Base-by-base conservation (phyloP, 2,329 filamentous ascomycete genomes). In the Waltergamsia citrina region DNA sequence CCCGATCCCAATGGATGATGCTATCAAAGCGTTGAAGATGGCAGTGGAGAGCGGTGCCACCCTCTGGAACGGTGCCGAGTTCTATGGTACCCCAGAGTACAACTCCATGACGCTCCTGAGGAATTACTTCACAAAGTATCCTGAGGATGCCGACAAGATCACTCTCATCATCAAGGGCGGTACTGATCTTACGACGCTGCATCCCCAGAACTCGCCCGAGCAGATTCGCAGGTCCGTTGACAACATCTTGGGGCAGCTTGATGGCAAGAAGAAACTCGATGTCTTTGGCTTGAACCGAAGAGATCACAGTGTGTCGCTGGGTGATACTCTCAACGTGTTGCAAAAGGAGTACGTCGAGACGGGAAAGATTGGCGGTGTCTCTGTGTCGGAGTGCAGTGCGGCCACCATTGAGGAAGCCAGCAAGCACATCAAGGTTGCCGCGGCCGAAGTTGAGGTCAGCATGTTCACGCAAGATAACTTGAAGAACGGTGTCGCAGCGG, bases 101-200 rank as follows among this genome's bases (percentile, higher is more conserved):
- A 78, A 81, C 56, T 59, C 52, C 47, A 74, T 79, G 46, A 67
- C 70, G 21, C 54, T 82, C 8, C 54, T 83, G 20, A 66, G 72
- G 39, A 60, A 64, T 18, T 83, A 82, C 56, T 80, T 83, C 47
- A 63, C 63, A 21, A 65, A 68, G 39, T 71, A 81, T 47, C 78
- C 79, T 2, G 71, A 78, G 40, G 72, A 81, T 41, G 74, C 76
- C 7, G 59, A 67, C 32, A 74, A 75, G 47, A 63, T 82, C 8
- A 63, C 78, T 9, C 54, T 83, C 30, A 67, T 65, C 44, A 66
- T 83, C 48, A 83, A 83, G 56, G 77, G 77, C 19, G 71, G 64
- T 7, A 24, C 61, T 21, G 49, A 65, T 28, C 38, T 53, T 3
- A 42, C 49, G 6, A 52, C 43, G 7, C 43, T 62, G 24, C 35